Base-by-base conservation (phyloP, 768 basidiomycete genomes). In the Leccinum longicurvipes region DNA sequence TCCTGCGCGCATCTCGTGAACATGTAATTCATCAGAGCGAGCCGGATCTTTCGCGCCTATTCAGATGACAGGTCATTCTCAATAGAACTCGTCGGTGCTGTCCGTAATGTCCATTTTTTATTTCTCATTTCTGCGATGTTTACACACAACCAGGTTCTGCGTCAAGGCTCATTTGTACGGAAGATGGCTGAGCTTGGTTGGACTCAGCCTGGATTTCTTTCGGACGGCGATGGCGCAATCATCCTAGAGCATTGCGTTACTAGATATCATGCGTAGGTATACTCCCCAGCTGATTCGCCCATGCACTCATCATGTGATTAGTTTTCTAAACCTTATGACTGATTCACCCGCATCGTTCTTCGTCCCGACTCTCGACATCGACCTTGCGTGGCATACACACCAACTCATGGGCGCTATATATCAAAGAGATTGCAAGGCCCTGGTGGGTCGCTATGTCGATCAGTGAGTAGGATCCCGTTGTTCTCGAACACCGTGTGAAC, bases 301-400 rank as follows among this genome's bases (percentile, higher is more conserved):
- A 15, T 17, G 7, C 6, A 45, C 32, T 3, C 34, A 34, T 21
- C 0, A 8, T 23, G 12, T 25, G 10, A 31, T 2, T 10, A 55
- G 75, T 6, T 85, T 85, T 66, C 70, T 86, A 11, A 79, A 79
- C 50, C 68, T 85, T 4, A 77, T 84, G 67, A 65, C 77, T 5
- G 73, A 74, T 14, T 75, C 77, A 0, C 74, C 77, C 0, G 67
- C 63, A 1, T 69, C 73, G 0, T 78, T 81, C 63, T 75, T 78
- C 29, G 81, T 83, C 2, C 82, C 84, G 4, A 86, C 84, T 0
- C 70, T 89, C 12, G 85, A 88, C 55, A 86, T 89, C 46, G 86
- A 88, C 59, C 76, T 89, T 36, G 82, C 77, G 1, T 87, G 86
- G 85, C 87, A 89, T 58, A 85, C 85, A 0, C 85, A 88, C 57